Evolutionary conservation across 495 filamentous ascomycete species (phyloP), one percentile per base, ranked within the genome.

Genomic region (Margaritispora aquatica): DNA sequence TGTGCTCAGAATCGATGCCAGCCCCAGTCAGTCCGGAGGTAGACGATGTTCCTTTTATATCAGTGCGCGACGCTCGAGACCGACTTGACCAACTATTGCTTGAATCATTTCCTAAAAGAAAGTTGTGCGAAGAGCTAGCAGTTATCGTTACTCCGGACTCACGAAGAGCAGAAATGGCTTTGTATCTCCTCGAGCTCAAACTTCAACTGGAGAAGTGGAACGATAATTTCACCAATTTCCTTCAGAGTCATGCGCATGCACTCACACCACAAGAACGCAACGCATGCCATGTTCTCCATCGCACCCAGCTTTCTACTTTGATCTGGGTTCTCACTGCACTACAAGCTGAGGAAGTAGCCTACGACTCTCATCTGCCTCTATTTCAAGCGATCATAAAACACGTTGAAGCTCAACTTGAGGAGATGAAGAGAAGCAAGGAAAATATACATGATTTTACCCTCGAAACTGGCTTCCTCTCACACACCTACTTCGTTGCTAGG

Each of bases 401-500:
- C 17, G 38, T 44, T 17, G 38, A 44, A n/a, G 7, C 2, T 8
- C 26, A 54, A 7, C 20, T 36, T 8, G 26, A 31, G 5, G 8
- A 36, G 22, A 27, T 34, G 26, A 51, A 3, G 2, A 2, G 5
- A 22, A 24, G 22, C 27, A 11, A 54, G 15, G 17, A 31, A 31
- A 19, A 34, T n/a, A 7, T 26, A n/a, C n/a, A 34, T 36, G 26
- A 34, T 36, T 34, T 54, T 9, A 54, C 17, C 2, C 24, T 55
- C 24, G 70, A 71, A 21, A 58, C 70, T 19, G 69, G 71, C 13
- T 65, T 76, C 34, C 65, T 77, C 17, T 54, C 41, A 10, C 63
- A 69, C 0, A 55, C 75, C 1, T 78, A 70, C 47, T 55, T 68
- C 17, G 64, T 70, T 2, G 75, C 70, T 9, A 68, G 66, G 2